Evolutionary conservation across 768 basidiomycete species (phyloP).

Genomic region (Asterophora parasitica): DNA sequence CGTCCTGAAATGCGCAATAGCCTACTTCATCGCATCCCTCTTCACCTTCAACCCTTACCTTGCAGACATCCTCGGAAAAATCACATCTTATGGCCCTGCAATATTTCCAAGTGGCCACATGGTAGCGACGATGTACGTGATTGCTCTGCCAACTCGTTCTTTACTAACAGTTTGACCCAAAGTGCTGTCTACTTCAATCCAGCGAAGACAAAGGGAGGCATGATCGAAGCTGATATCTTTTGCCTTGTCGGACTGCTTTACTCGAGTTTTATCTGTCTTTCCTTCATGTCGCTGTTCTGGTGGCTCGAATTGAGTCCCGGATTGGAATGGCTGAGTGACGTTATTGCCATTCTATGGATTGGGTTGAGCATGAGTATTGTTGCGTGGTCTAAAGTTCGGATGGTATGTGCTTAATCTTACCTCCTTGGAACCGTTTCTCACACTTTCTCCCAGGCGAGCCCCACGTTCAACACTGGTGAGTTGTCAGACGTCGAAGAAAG

Average conservation of each 20-base stretch:
- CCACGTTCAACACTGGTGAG: constrained; percentile 84
- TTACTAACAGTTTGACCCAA: constrained; percentile 1
- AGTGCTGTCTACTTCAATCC: constrained; percentile 90
- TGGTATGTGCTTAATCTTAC: constrained; percentile 35
- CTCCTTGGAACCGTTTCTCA: not conserved
- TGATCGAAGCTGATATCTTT: constrained; percentile 87
- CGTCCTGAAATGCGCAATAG: constrained; percentile 86
- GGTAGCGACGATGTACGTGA: constrained; percentile 86
- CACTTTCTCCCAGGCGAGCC: constrained; percentile 47
- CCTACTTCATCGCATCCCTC: constrained; percentile 84
- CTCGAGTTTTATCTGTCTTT: constrained; percentile 66
- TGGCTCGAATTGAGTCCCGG: constrained; percentile 68
- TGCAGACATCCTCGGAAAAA: constrained; percentile 61
- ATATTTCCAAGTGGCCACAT: constrained; percentile 83
- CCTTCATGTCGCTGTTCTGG: constrained; percentile 77
- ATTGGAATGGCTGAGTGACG: constrained; percentile 70
- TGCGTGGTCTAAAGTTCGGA: constrained; percentile 91
- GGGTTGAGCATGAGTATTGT: constrained; percentile 75
- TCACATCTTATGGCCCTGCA: constrained; percentile 48
- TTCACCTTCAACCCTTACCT: constrained; percentile 88
- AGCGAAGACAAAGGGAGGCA: constrained; percentile 87
- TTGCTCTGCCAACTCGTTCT: not conserved
- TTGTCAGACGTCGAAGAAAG: not conserved
- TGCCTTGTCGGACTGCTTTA: constrained; percentile 69
- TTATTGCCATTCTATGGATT: constrained; percentile 75